Evolutionary conservation across 208 protist species (phyloP), one percentile per base, ranked within the genome.

Genomic region (Wallacemonas rigidus): DNA sequence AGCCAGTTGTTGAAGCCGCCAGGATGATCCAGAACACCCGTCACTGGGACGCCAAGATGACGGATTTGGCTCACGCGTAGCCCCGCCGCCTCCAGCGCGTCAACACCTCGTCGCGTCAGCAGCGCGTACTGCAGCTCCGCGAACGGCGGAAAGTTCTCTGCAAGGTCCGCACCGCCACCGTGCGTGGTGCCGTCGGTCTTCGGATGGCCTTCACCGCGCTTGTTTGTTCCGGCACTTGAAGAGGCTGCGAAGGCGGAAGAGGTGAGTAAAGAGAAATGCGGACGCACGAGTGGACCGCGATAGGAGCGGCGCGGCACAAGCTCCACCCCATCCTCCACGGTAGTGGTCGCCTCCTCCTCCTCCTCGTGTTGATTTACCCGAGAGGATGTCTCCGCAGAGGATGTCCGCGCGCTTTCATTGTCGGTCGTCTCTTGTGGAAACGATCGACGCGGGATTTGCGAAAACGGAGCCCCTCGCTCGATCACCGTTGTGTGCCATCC

Each of bases 401-500:
- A 26, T 26, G 26, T 26, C 26, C 26, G 26, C 26, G 26, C 26
- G 26, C 26, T 26, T 26, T 50, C 45, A 6, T 50, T 0, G 45
- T 50, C 45, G 45, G 12, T 12, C 8, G 45, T 50, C 8, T 15
- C 45, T 43, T 47, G 54, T 7, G 60, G 60, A 35, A 65, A 65
- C 3, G 60, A 65, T 17, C 1, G 5, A 26, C 6, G 14, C 51
- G 58, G 47, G 2, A 75, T 35, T 6, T 54, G 40, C 7, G 67
- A n/a, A 15, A 81, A 78, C 2, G 84, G 73, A 6, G 86, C 68
- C 35, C 71, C 56, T 39, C 79, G 77, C 76, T 97, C 90, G 12
- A 97, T 57, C 0, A 97, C 86, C n/a, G 87, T 95, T 43, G 86
- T 87, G 80, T 97, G 92, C 88, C 89, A 97, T 43, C 92, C 92